These are phyloP conservation scores for Zygnema circumcarinatum DNA, from an alignment of 139 green algal genomes.

Conservation along the genomic window DNA sequence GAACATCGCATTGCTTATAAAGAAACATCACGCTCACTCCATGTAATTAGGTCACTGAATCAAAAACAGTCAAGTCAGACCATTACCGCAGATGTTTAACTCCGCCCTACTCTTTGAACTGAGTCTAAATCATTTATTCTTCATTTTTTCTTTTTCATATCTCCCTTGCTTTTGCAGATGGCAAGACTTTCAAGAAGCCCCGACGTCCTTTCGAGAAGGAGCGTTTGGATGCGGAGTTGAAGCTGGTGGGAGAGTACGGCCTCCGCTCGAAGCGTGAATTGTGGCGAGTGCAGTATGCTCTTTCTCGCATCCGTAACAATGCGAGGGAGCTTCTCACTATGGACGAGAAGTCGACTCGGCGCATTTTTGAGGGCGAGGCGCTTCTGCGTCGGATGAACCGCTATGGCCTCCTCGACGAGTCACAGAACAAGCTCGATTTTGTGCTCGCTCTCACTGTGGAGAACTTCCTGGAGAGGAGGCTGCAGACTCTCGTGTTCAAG, in stretches of 20 bases:
- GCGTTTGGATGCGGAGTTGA: conserved; percentile 97
- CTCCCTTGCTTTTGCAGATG: conserved; percentile 64
- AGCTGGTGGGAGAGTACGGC: conserved; percentile 99
- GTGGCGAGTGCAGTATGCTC: conserved; percentile 93
- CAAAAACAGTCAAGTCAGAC: no score
- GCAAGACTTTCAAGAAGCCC: conserved; percentile 99
- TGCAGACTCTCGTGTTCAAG: conserved; percentile 99
- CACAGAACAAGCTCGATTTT: conserved; percentile 97
- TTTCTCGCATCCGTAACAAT: conserved; percentile 89
- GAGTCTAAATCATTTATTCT: no score
- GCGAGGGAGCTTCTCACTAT: conserved; percentile 94
- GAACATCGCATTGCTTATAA: no score
- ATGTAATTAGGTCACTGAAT: no score
- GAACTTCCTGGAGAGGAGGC: conserved; percentile 86
- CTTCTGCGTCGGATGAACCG: conserved; percentile 88
- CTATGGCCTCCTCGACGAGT: conserved; percentile 92
- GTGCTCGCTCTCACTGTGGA: conserved; percentile 91
- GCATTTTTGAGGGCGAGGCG: conserved; percentile 95
- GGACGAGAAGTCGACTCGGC: conserved; percentile 93
- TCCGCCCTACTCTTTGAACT: no score
- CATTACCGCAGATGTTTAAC: no score
- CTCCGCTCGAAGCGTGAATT: conserved; percentile 99
- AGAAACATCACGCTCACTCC: no score
- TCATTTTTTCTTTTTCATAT: neutral
- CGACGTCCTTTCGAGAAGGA: conserved; percentile 99